phyloP scores from a whole-genome alignment of 257 asterid genomes.

The Penstemon barbatus region DNA sequence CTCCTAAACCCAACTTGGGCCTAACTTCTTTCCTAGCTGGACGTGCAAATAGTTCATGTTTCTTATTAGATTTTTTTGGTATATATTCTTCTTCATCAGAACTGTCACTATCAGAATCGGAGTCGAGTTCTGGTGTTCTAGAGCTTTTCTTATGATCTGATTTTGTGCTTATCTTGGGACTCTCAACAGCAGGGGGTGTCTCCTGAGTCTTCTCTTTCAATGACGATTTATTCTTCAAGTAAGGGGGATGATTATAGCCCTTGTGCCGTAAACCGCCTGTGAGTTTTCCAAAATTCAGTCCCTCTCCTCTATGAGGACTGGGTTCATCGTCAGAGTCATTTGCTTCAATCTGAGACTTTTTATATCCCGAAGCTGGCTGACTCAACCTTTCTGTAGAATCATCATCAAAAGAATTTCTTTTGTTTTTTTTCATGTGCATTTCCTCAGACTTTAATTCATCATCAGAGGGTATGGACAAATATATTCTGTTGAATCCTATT shows the following conservation, averaged over 20 bases:
- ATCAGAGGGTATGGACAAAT: constrained; percentile 17
- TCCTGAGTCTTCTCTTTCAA: constrained; percentile 32
- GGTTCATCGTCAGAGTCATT: constrained; percentile 32
- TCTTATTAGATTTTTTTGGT: constrained; percentile 27
- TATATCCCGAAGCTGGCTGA: constrained; percentile 33
- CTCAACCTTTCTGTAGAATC: constrained; percentile 28
- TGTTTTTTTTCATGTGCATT: constrained; percentile 2
- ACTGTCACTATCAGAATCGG: constrained; percentile 51
- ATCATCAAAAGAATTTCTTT: constrained; percentile 15
- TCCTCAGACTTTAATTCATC: constrained; percentile 26
- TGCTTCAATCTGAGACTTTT: constrained; percentile 28
- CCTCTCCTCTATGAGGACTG: constrained; percentile 37
- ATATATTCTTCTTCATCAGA: constrained; percentile 49
- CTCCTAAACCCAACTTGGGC: constrained; percentile 36
- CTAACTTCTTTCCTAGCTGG: constrained; percentile 24
- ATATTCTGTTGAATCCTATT: constrained; percentile 28
- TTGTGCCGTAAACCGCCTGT: constrained; percentile 92
- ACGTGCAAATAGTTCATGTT: constrained; percentile 26
- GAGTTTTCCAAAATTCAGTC: constrained; percentile 63
- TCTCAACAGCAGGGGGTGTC: constrained; percentile 30
- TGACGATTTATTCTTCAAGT: constrained; percentile 44
- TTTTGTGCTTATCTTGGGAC: constrained; percentile 12
- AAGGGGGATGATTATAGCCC: constrained; percentile 53
- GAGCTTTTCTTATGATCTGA: constrained; percentile 36
- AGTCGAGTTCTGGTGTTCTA: constrained; percentile 29